Conservation (phyloP, 2,329 filamentous ascomycete genomes). For the Ceratocystis ficicola region DNA sequence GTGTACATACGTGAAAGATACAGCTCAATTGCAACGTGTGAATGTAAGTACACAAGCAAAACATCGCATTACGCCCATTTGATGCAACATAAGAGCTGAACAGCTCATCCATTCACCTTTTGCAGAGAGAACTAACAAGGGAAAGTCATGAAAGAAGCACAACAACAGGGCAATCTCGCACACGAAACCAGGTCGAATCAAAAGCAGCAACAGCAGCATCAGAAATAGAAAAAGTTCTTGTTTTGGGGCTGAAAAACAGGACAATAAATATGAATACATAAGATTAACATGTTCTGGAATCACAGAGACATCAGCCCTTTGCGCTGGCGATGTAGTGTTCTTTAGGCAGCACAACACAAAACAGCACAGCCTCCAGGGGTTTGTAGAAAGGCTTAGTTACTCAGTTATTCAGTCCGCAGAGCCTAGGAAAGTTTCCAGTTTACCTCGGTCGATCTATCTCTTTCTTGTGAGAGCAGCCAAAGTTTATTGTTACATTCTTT, state of each 20-base stretch:
- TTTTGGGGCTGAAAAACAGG: not conserved
- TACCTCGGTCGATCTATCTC: too few relatives aligned
- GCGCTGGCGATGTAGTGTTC: slow-evolving; percentile 1
- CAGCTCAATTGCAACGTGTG: not conserved
- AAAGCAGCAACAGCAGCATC: too few relatives aligned
- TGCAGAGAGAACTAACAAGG: not conserved
- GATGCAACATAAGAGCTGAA: not conserved
- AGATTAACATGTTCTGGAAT: not conserved
- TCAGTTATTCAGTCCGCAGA: not conserved
- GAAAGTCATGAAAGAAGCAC: too few relatives aligned
- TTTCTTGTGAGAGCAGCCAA: too few relatives aligned
- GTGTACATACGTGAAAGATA: not conserved
- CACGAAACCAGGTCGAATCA: too few relatives aligned
- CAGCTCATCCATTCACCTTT: not conserved
- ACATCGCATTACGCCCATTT: too few relatives aligned
- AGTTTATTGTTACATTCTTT: not conserved
- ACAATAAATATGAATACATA: too few relatives aligned
- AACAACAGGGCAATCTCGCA: too few relatives aligned
- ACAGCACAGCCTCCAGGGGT: not conserved
- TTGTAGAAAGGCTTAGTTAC: not conserved
- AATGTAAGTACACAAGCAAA: too few relatives aligned
- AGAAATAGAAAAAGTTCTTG: too few relatives aligned
- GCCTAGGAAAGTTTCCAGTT: not conserved
- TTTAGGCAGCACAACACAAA: not conserved
- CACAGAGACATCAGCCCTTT: slow-evolving; percentile 9